phyloP scores from a whole-genome alignment of 495 filamentous ascomycete genomes.

The Hypoxylon fuscum region DNA sequence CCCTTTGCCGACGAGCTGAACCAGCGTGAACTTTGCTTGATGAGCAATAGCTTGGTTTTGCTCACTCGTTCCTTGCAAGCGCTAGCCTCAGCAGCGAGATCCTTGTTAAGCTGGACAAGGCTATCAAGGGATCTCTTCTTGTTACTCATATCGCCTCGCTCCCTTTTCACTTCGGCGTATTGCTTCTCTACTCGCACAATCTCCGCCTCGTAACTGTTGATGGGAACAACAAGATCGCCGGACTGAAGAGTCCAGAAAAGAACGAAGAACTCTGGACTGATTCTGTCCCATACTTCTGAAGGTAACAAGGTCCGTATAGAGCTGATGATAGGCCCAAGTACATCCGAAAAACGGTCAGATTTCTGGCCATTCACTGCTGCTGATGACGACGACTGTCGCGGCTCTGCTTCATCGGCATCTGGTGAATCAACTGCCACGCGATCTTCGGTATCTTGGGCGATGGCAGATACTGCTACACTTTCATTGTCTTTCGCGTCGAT shows the following conservation, averaged over 20 bases:
- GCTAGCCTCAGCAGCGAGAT: conserved; percentile 75
- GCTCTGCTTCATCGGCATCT: conserved; percentile 37
- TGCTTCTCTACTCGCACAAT: conserved; percentile 68
- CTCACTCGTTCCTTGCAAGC: conserved; percentile 70
- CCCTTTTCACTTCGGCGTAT: conserved; percentile 68
- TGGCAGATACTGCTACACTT: conserved; percentile 13
- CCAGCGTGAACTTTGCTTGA: conserved; percentile 63
- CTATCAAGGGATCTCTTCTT: conserved; percentile 66
- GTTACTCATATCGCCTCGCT: conserved; percentile 76
- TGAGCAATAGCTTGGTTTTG: conserved; percentile 69
- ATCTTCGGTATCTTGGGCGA: conserved; percentile 46
- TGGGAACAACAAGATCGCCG: conserved; percentile 78
- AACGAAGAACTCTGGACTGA: conserved; percentile 82
- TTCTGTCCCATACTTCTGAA: conserved; percentile 66
- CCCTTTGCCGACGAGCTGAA: conserved; percentile 76
- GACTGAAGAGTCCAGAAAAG: conserved; percentile 93
- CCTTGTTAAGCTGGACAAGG: conserved; percentile 65
- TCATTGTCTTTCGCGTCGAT: conserved; percentile 44
- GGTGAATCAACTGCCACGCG: conserved; percentile 49
- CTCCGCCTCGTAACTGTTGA: conserved; percentile 77
- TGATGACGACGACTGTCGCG: conserved; percentile 27
- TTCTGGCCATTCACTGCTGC: conserved; percentile 44
- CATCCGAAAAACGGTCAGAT: conserved; percentile 70
- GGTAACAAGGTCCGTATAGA: conserved; percentile 70
- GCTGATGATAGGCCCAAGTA: conserved; percentile 78